Percentiles rank a stretch among this genome's conserved stretches.
phyloP scores from a whole-genome alignment of 2,329 filamentous ascomycete genomes.

The Lasiodiplodia sp. region DNA sequence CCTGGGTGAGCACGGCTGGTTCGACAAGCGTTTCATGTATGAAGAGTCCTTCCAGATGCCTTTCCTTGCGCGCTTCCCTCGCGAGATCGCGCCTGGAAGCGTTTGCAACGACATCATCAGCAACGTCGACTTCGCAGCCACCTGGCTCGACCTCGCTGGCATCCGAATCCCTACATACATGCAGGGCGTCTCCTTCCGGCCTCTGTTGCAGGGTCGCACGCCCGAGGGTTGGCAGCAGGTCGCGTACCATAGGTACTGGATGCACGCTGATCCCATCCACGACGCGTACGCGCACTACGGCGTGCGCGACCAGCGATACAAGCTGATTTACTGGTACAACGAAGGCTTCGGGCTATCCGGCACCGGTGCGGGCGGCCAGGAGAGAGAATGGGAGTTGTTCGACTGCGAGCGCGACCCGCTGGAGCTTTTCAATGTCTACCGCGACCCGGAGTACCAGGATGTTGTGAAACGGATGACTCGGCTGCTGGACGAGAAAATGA shows the following conservation, averaged over 20 bases:
- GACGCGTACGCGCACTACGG: constrained; percentile 62
- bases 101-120: constrained; percentile 59
- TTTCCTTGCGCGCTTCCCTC: constrained; percentile 58
- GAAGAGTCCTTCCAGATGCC: constrained; percentile 66
- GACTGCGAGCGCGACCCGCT: constrained; percentile 59
- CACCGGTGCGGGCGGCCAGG: constrained; percentile 49
- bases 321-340: constrained; percentile 66
- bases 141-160: constrained; percentile 57
- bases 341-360: constrained; percentile 57
- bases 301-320: constrained; percentile 59
- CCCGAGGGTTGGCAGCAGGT: constrained; percentile 59
- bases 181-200: constrained; percentile 58
- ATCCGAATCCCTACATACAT: constrained; percentile 56
- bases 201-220: constrained; percentile 47
- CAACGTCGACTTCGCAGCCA: constrained; percentile 63
- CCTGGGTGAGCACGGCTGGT: constrained; percentile 65
- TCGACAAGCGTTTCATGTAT: constrained; percentile 66
- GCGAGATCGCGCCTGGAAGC: constrained; percentile 47
- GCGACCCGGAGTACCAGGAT: constrained; percentile 40
- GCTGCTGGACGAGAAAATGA: constrained; percentile 56
- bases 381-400: constrained; percentile 63
- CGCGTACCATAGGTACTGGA: constrained; percentile 64
- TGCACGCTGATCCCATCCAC: constrained; percentile 61
- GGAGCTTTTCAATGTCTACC: constrained; percentile 55
- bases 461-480: constrained; percentile 44